A percentile compares a stretch with the other conserved stretches of the same genome.
These are phyloP conservation scores for Sideroxylon spinosum DNA, from an alignment of 179 eudicot species.

Conservation along the genomic window DNA sequence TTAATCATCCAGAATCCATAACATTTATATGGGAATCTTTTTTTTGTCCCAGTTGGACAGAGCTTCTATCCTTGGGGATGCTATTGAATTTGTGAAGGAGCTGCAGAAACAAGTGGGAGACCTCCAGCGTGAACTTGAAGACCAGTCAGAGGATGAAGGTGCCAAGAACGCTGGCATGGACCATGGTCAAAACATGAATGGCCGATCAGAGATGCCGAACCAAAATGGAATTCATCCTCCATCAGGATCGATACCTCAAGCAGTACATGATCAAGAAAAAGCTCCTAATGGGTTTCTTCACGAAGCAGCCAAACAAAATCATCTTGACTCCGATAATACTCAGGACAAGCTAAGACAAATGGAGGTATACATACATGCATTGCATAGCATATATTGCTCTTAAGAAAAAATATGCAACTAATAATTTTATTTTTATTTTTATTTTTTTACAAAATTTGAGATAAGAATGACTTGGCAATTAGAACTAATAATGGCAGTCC, in stretches of 20 bases:
- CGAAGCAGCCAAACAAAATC: constrained; percentile 29
- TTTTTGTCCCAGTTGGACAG: constrained; percentile 53
- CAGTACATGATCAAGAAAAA: constrained; percentile 23
- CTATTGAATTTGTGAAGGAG: constrained; percentile 81
- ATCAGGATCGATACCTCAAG: constrained; percentile 25
- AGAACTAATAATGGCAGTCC: no score
- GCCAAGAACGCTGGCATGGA: constrained; percentile 22
- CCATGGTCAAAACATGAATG: constrained; percentile 9
- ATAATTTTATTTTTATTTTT: no score
- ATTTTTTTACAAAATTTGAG: no score
- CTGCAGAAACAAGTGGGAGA: constrained; percentile 61
- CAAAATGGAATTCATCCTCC: constrained; percentile 21
- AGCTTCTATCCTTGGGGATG: constrained; percentile 91
- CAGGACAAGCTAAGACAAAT: constrained; percentile 62
- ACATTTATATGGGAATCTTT: neutral
- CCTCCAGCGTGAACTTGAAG: constrained; percentile 67
- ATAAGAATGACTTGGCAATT: no score
- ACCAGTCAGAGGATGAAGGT: constrained; percentile 44
- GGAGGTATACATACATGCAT: constrained; percentile 52
- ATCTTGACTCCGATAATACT: constrained; percentile 27
- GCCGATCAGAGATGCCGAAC: constrained; percentile 14
- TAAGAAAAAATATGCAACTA: no score
- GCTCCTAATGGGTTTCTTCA: constrained; percentile 17
- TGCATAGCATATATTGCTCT: no score
- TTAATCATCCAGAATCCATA: no score